These are phyloP conservation scores for Porcisia hertigi DNA, from an alignment of 208 protist genomes.

Conservation along the genomic window DNA sequence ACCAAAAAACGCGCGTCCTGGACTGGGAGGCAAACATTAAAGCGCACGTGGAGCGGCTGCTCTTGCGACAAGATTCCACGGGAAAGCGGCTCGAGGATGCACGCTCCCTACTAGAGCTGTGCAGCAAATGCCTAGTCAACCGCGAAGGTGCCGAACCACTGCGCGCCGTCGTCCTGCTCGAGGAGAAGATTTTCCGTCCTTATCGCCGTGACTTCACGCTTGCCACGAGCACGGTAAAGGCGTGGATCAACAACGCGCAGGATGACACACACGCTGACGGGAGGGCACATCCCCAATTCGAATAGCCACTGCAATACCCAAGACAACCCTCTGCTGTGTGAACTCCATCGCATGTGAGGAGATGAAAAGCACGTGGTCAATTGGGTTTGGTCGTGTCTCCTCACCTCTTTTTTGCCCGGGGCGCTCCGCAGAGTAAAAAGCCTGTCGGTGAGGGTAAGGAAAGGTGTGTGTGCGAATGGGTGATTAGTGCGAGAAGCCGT, in stretches of 20 bases:
- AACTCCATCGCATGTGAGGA: background rate
- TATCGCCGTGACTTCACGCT: constrained; percentile 30
- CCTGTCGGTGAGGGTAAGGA: background rate
- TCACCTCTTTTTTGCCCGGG: no score
- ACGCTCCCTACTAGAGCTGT: constrained; percentile 49
- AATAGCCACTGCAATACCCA: background rate
- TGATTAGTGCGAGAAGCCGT: background rate
- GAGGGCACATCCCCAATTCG: background rate
- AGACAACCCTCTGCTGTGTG: background rate
- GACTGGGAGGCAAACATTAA: constrained; percentile 83
- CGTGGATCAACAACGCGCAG: constrained; percentile 29
- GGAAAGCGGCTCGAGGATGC: constrained; percentile 23
- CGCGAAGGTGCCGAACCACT: constrained; percentile 27
- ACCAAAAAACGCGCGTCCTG: constrained; percentile 33
- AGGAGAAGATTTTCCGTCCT: constrained; percentile 43
- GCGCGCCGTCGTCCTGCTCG: constrained; percentile 41
- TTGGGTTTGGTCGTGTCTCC: no score
- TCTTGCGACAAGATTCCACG: constrained; percentile 36
- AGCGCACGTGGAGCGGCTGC: constrained; percentile 44
- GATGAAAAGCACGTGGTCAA: background rate
- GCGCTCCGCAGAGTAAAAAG: background rate
- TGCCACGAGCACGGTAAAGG: constrained; percentile 32
- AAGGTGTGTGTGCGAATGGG: background rate
- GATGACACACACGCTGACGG: background rate
- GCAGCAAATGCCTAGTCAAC: constrained; percentile 69